A percentile compares a stretch with the other conserved stretches of the same genome.
Evolutionary conservation across 2,329 filamentous ascomycete genomes (phyloP).

Genomic region (Rutstroemia sp.): DNA sequence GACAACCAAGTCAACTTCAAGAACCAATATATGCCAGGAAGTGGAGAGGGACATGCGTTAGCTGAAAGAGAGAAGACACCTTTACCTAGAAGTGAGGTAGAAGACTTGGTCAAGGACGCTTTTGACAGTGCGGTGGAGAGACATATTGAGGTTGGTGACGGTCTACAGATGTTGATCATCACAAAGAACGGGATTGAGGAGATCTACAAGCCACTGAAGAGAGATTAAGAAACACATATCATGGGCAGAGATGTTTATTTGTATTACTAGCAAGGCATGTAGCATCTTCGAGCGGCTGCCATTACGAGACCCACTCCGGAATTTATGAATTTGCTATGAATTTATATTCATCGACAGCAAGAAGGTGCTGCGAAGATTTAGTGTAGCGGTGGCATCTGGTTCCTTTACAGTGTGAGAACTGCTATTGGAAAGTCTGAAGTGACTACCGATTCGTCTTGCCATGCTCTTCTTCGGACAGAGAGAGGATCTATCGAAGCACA

Average conservation of each 20-base stretch:
- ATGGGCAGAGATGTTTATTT: slow-evolving; percentile 1
- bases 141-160: slow-evolving; percentile 98
- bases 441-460: too few species aligned
- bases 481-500: too few species aligned
- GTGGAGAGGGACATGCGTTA: slow-evolving; percentile 74
- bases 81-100: slow-evolving; percentile 65
- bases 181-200: slow-evolving; percentile 86
- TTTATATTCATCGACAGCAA: background rate
- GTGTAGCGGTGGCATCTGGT: too few species aligned
- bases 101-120: slow-evolving; percentile 88
- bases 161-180: slow-evolving; percentile 90
- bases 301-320: slow-evolving; percentile 7
- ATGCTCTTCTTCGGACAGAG: too few species aligned
- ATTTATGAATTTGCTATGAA: slow-evolving; percentile 6
- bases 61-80: slow-evolving; percentile 64
- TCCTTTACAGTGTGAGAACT: too few species aligned
- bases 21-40: slow-evolving; percentile 91
- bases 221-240: slow-evolving; percentile 51
- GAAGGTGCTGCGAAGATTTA: too few species aligned
- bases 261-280: slow-evolving; percentile 10
- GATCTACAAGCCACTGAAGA: slow-evolving; percentile 76
- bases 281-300: slow-evolving; percentile 1
- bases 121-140: slow-evolving; percentile 97
- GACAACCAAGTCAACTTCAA: slow-evolving; percentile 99
- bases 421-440: too few species aligned